A percentile compares a stretch with the other conserved stretches of the same genome.
Evolutionary conservation across 208 protist species (phyloP).

Genomic region (Trypanosoma theileri): DNA sequence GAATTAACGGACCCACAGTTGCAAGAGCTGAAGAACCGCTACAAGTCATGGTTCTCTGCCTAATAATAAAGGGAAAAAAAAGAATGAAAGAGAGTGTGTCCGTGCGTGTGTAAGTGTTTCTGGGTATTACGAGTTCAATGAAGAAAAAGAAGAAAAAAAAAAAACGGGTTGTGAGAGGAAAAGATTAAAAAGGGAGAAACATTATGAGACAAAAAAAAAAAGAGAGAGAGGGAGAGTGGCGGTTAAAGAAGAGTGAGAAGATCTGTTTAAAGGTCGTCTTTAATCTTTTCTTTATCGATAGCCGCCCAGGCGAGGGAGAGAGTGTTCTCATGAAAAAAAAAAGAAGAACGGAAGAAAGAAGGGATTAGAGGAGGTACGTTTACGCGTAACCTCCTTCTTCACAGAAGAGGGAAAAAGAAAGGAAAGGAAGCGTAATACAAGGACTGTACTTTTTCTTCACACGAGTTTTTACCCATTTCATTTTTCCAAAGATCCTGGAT

Average conservation of each 20-base stretch:
- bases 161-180: conserved; percentile 3
- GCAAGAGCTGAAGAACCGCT: conserved; percentile 82
- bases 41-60: conserved; percentile 76
- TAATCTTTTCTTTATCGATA: too few species aligned
- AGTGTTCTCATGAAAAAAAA: not conserved
- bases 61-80: conserved; percentile 19
- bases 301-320: too few species aligned
- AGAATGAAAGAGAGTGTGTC: not conserved
- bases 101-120: not conserved
- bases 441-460: conserved; percentile 2
- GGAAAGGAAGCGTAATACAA: not conserved
- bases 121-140: not conserved
- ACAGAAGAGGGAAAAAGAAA: conserved; percentile 1
- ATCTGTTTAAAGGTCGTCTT: too few species aligned
- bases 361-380: not conserved
- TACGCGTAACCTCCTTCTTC: not conserved
- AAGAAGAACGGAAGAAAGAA: not conserved
- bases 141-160: conserved; percentile 22
- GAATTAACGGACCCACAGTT: conserved; percentile 71
- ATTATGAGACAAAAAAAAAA: not conserved
- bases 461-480: too few species aligned
- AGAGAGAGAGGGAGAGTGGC: not conserved
- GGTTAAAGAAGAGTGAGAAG: too few species aligned
- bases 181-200: conserved; percentile 6
- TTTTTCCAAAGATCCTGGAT: too few species aligned